phyloP scores from a whole-genome alignment of 2,329 filamentous ascomycete species.

The Xylaria sp. region DNA sequence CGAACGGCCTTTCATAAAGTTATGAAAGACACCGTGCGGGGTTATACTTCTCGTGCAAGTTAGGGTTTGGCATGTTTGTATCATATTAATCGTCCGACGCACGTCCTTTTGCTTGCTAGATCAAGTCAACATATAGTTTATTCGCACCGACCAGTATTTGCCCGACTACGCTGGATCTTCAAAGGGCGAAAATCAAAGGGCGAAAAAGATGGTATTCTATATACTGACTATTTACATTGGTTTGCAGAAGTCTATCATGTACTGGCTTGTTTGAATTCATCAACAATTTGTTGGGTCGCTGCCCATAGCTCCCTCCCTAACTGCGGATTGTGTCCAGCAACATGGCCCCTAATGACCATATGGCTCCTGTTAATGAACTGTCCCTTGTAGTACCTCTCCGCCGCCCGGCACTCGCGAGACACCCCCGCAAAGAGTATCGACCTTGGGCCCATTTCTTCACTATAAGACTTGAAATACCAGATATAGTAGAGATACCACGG shows the following conservation, averaged over 20 bases:
- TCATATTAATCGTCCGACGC: too few relatives aligned
- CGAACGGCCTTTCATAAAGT: too few relatives aligned
- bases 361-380: slow-evolving; percentile 14
- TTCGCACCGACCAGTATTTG: too few relatives aligned
- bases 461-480: slow-evolving; percentile 10
- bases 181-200: not conserved
- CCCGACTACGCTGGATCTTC: too few relatives aligned
- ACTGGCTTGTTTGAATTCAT: not conserved
- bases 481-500: slow-evolving; percentile 5
- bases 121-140: too few relatives aligned
- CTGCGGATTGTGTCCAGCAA: not conserved
- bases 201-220: not conserved
- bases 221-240: not conserved
- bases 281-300: not conserved
- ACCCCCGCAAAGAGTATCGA: slow-evolving; percentile 6
- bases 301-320: slow-evolving; percentile 6
- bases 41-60: too few relatives aligned
- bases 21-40: too few relatives aligned
- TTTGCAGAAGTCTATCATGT: not conserved
- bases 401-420: not conserved
- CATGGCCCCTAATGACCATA: slow-evolving; percentile 11
- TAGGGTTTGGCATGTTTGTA: too few relatives aligned
- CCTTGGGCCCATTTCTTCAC: slow-evolving; percentile 7
- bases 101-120: too few relatives aligned
- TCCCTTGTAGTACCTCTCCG: slow-evolving; percentile 14